Base-by-base conservation (phyloP, 306 rosid genomes). In the Bauhinia variegata region DNA sequence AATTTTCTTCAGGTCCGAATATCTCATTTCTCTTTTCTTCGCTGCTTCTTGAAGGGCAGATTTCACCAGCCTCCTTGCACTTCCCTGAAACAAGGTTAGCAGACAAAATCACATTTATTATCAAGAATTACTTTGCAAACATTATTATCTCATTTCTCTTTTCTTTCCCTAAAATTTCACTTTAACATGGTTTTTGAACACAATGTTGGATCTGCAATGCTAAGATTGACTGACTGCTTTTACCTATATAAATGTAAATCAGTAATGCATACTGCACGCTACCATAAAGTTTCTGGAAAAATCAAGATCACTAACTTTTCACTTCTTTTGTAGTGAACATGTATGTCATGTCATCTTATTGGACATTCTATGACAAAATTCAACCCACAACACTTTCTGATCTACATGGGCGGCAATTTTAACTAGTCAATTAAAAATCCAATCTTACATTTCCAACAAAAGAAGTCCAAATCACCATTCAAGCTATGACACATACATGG, bases 1-100 rank as follows among this genome's bases (percentile, higher is more conserved):
- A 2, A 93, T 93, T 86, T 86, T 93, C 84, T 88, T 93, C 75
- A 93, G 69, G 82, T 93, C 99, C 9, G 99, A 90, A 69, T 90
- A 93, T 76, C 99, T 88, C 99, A 93, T 93, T 78, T 93, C 99
- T 81, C 99, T 93, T 86, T 93, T 93, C 86, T 89, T 88, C 14
- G 99, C 97, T 6, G 97, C 96, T 83, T 83, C 82, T 72, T 86
- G 96, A 31, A 91, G 83, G 4, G 97, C 97, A 23, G 81, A 60
- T 85, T 84, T 93, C 75, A 93, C 88, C 80, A 93, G 78, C 80
- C 89, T 83, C 82, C 75, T 86, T 59, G 99, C 99, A 75, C 87
- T 93, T 80, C 99, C 99, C 99, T 93, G 97, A 79, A 84, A 84
- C 58, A 55, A 76, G 67, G 60, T 67, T 15, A 60, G 52, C 42